phyloP scores from a whole-genome alignment of 352 stramenopile species.

The Globisporangium barbulae region DNA sequence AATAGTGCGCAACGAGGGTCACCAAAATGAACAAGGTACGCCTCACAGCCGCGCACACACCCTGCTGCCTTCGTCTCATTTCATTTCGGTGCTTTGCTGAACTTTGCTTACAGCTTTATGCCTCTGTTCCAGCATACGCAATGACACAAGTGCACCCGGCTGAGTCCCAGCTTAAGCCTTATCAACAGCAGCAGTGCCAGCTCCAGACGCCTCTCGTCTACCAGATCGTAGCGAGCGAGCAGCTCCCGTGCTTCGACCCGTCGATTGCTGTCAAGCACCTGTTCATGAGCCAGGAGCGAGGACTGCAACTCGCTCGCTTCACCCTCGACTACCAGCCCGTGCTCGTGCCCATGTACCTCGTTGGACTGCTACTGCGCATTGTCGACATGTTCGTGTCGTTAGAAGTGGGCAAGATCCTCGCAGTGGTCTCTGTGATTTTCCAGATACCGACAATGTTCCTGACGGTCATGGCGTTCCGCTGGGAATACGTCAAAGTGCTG shows the following conservation, averaged over 20 bases:
- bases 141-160: neutral
- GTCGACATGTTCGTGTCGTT: neutral
- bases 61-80: too few species aligned
- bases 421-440: neutral
- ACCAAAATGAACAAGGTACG: too few species aligned
- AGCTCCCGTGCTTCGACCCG: conserved; percentile 9
- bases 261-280: conserved; percentile 2
- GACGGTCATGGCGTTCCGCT: neutral
- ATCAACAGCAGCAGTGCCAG: neutral
- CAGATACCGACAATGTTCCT: neutral
- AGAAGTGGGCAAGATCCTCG: neutral
- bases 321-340: neutral
- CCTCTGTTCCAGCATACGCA: neutral
- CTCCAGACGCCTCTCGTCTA: neutral
- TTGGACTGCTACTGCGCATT: neutral
- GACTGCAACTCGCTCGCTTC: neutral
- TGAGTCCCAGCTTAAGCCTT: neutral
- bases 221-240: conserved; percentile 7
- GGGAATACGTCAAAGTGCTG: conserved; percentile 8
- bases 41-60: too few species aligned
- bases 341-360: neutral
- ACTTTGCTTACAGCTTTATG: neutral
- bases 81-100: neutral
- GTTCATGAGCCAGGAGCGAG: neutral
- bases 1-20: too few species aligned